Percentiles rank a stretch among this genome's conserved stretches.
These are phyloP conservation scores for Anastatica hierochuntica DNA, from an alignment of 345 rosid species.

Conservation along the genomic window DNA sequence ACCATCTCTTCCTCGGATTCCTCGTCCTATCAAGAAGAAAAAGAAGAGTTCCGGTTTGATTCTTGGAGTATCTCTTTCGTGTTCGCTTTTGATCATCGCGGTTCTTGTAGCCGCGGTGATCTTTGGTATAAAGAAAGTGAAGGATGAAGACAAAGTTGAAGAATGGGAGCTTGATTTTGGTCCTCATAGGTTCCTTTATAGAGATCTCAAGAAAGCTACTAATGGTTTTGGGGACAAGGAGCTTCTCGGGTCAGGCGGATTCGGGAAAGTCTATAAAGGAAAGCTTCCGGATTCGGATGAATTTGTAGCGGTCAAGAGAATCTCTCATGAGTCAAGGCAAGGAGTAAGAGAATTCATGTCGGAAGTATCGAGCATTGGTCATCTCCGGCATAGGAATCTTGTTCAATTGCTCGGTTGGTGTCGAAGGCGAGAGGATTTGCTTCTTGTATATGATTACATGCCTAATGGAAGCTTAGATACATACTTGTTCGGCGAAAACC, in stretches of 20 bases:
- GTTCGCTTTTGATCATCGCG: conserved; percentile 21
- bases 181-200: conserved; percentile 72
- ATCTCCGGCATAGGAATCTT: conserved; percentile 78
- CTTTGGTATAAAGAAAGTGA: conserved; percentile 35
- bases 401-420: conserved; percentile 88
- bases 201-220: conserved; percentile 73
- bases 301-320: conserved; percentile 65
- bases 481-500: conserved; percentile 53
- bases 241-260: conserved; percentile 81
- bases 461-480: conserved; percentile 87
- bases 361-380: conserved; percentile 81
- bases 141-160: conserved; percentile 50
- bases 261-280: conserved; percentile 80
- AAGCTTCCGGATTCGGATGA: conserved; percentile 40
- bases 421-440: conserved; percentile 43
- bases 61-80: conserved; percentile 32
- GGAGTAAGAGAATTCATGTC: conserved; percentile 68
- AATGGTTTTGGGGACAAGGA: conserved; percentile 64
- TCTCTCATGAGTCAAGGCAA: conserved; percentile 72
- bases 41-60: conserved; percentile 25
- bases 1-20: conserved; percentile 58
- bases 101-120: conserved; percentile 21
- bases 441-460: conserved; percentile 84
- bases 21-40: conserved; percentile 23
- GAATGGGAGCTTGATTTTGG: conserved; percentile 77